Evolutionary conservation across 306 rosid species (phyloP).

Genomic region (Lotus japonicus): DNA sequence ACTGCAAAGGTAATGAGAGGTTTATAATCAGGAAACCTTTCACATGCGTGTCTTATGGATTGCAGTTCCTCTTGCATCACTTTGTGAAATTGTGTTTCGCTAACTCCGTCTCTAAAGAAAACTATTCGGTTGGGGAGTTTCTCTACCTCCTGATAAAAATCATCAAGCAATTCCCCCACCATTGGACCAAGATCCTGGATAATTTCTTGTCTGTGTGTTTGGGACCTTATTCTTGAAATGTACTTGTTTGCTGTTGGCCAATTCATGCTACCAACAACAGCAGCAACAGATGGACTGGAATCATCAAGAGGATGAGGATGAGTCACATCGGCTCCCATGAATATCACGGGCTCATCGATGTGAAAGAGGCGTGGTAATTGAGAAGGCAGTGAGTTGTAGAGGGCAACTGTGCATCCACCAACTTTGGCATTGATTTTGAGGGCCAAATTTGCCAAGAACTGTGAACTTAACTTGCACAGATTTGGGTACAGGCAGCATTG

Average conservation of each 20-base stretch:
- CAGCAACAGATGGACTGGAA: constrained; percentile 91
- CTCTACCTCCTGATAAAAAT: constrained; percentile 63
- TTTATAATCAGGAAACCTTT: constrained; percentile 51
- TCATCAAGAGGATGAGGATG: constrained; percentile 99
- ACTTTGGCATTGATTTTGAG: constrained; percentile 97
- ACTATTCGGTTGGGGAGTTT: constrained; percentile 76
- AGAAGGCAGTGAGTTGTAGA: constrained; percentile 81
- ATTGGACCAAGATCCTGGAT: constrained; percentile 75
- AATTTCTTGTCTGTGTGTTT: constrained; percentile 95
- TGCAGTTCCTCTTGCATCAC: constrained; percentile 82
- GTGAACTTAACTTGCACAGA: constrained; percentile 70
- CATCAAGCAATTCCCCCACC: constrained; percentile 83
- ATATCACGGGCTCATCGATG: constrained; percentile 64
- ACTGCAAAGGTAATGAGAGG: constrained; percentile 83
- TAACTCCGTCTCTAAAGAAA: constrained; percentile 94
- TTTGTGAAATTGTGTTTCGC: constrained; percentile 85
- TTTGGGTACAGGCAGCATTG: constrained; percentile 93
- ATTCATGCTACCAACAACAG: constrained; percentile 97
- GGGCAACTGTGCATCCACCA: constrained; percentile 94
- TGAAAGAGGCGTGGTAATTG: constrained; percentile 75
- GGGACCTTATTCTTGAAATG: constrained; percentile 91
- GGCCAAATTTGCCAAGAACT: constrained; percentile 84
- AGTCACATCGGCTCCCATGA: constrained; percentile 98
- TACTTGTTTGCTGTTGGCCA: constrained; percentile 99
- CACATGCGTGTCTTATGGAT: constrained; percentile 64